Evolutionary conservation across 495 filamentous ascomycete genomes (phyloP).

Genomic region (Xylaria intraflava): DNA sequence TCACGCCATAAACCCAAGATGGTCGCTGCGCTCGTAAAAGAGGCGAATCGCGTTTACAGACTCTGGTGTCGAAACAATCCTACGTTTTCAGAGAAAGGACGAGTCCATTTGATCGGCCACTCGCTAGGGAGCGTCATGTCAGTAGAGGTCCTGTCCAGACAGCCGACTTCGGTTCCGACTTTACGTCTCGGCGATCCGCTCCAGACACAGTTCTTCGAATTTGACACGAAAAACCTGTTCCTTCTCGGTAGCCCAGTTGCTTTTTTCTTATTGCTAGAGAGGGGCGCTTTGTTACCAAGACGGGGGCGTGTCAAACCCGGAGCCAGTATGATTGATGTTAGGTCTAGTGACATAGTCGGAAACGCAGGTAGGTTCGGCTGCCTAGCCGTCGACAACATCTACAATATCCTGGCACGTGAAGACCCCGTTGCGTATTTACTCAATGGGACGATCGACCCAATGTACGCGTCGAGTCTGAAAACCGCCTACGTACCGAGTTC

Average conservation of each 20-base stretch:
- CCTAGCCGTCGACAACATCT: slow-evolving; percentile 89
- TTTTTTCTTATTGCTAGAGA: slow-evolving; percentile 88
- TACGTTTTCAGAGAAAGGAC: slow-evolving; percentile 68
- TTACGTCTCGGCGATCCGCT: slow-evolving; percentile 44
- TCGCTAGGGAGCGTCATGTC: slow-evolving; percentile 92
- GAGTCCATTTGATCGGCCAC: slow-evolving; percentile 88
- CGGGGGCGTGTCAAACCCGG: slow-evolving; percentile 67
- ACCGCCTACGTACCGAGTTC: slow-evolving; percentile 70
- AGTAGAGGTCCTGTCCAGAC: slow-evolving; percentile 79
- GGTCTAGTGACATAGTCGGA: slow-evolving; percentile 60
- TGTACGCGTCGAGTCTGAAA: slow-evolving; percentile 70
- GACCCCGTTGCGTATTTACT: slow-evolving; percentile 81
- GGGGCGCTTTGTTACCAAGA: slow-evolving; percentile 72
- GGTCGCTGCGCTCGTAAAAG: slow-evolving; percentile 79
- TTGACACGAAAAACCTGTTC: slow-evolving; percentile 84
- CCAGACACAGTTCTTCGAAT: slow-evolving; percentile 67
- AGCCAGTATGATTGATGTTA: slow-evolving; percentile 53
- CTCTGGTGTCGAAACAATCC: slow-evolving; percentile 93
- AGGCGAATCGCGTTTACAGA: slow-evolving; percentile 89
- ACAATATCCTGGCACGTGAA: slow-evolving; percentile 73
- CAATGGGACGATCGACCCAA: slow-evolving; percentile 79
- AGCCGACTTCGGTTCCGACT: slow-evolving; percentile 59
- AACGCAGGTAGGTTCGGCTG: slow-evolving; percentile 78
- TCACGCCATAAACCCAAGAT: slow-evolving; percentile 94
- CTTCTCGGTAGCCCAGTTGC: slow-evolving; percentile 86